Conservation (phyloP, 2,329 filamentous ascomycete genomes). For the Sporothrix euskadiensis region DNA sequence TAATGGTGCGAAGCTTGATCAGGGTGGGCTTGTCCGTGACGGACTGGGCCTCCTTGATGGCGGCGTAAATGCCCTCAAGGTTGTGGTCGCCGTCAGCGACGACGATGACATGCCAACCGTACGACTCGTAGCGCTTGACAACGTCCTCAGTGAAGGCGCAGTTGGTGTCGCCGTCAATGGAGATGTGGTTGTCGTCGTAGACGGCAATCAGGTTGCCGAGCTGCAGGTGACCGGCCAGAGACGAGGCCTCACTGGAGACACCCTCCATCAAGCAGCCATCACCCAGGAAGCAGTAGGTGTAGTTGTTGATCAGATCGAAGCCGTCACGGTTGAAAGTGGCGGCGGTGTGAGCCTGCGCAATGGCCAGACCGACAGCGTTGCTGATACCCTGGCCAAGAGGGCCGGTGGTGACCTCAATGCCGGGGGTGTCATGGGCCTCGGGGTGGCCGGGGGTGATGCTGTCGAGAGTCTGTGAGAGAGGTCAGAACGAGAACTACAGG, state of each 20-base stretch:
- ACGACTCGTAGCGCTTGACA: constrained; percentile 88
- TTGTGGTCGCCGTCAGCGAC: constrained; percentile 89
- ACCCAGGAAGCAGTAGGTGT: constrained; percentile 96
- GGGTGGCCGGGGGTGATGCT: constrained; percentile 93
- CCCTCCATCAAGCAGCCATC: constrained; percentile 99
- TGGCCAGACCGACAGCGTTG: constrained; percentile 96
- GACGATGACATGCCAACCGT: constrained; percentile 88
- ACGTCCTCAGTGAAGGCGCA: constrained; percentile 97
- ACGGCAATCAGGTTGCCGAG: constrained; percentile 95
- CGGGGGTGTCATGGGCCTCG: constrained; percentile 93
- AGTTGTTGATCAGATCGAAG: constrained; percentile 88
- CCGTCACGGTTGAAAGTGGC: constrained; percentile 96
- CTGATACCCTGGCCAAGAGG: constrained; percentile 96
- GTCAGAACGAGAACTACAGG: background rate
- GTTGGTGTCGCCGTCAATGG: constrained; percentile 91
- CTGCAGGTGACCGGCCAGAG: constrained; percentile 92
- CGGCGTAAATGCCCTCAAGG: constrained; percentile 81
- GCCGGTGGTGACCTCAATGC: constrained; percentile 96
- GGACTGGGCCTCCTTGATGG: constrained; percentile 79
- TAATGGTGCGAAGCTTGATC: constrained; percentile 96
- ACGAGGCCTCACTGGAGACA: constrained; percentile 89
- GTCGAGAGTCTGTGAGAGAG: constrained; percentile 49
- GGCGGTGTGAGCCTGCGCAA: constrained; percentile 88
- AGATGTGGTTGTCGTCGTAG: constrained; percentile 99
- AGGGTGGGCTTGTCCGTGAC: constrained; percentile 96